Evolutionary conservation across 257 asterid genomes (phyloP).

Genomic region (Prunella vulgaris): DNA sequence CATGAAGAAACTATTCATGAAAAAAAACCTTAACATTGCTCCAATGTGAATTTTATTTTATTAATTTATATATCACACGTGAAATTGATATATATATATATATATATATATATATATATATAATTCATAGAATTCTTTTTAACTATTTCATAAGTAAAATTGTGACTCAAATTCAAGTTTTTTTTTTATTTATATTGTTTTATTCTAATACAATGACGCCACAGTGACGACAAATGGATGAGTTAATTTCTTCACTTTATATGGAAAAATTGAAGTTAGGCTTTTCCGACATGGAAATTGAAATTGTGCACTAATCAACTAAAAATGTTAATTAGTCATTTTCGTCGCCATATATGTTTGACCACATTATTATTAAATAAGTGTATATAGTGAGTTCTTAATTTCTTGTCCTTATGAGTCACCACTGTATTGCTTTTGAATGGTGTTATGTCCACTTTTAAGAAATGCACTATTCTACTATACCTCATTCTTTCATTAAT

Average conservation of each 20-base stretch:
- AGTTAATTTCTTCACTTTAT: background rate
- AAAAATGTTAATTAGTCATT: slow-evolving; percentile 9
- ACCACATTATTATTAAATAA: slow-evolving; percentile 6
- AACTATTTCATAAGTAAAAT: too few species aligned
- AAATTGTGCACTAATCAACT: background rate
- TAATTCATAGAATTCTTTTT: too few species aligned
- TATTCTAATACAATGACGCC: background rate
- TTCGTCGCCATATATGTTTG: slow-evolving; percentile 13
- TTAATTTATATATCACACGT: too few species aligned
- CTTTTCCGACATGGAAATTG: background rate
- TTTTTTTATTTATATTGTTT: too few species aligned
- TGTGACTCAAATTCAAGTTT: too few species aligned
- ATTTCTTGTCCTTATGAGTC: background rate
- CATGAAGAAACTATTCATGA: too few species aligned
- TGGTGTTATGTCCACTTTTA: background rate
- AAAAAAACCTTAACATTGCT: background rate
- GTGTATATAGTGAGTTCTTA: background rate
- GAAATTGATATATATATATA: background rate
- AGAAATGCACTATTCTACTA: background rate
- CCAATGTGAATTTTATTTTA: background rate
- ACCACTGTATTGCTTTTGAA: background rate
- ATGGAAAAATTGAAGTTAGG: background rate
- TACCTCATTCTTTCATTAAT: background rate
- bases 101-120: background rate
- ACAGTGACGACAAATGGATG: background rate